Evolutionary conservation across 495 filamentous ascomycete species (phyloP), one percentile per base, ranked within the genome.

Genomic region (Choiromyces venosus): DNA sequence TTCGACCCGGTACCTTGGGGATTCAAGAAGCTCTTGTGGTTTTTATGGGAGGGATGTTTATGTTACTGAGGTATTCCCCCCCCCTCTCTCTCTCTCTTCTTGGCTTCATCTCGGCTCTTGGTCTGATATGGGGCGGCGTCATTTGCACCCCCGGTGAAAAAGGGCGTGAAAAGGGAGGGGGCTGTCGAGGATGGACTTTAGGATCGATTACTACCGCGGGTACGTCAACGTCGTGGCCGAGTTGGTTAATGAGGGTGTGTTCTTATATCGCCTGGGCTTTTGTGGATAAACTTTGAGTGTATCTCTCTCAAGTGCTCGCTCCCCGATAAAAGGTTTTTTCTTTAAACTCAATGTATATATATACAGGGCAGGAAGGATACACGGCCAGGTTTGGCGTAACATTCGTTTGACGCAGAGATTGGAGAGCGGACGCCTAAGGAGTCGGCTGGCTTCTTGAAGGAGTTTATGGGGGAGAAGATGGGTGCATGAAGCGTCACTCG

Each of bases 211-310:
- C 84, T 92, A 91, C 84, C 80, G 87, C 67, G 89, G 87, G 72
- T 93, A 95, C 81, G 86, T 93, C 70, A 83, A 85, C 66, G 92
- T 89, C 72, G 85, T 93, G 86, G 90, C 88, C 29, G 86, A 89
- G 81, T 90, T 91, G 6, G 85, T 86, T 25, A 83, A 84, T 36
- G 84, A 88, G 70, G 91, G 90, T 19, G 89, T 92, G 38, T 86
- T 90, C 86, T 1, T 94, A 93, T 82, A 86, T 93, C 82, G 91
- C 90, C 12, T 94, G 92, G 92, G 91, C 88, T 79, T 86, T 94
- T 81, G 88, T 93, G 86, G 91, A 94, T 74, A 89, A n/a, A 88
- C 81, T 88, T 88, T 77, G 87, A 88, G 82, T 89, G 87, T 86
- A 72, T 65, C 14, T 4, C 35, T 21, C 25, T 40, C 65, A 12